Evolutionary conservation across 345 rosid genomes (phyloP).

Genomic region (Eucalyptus cloeziana): DNA sequence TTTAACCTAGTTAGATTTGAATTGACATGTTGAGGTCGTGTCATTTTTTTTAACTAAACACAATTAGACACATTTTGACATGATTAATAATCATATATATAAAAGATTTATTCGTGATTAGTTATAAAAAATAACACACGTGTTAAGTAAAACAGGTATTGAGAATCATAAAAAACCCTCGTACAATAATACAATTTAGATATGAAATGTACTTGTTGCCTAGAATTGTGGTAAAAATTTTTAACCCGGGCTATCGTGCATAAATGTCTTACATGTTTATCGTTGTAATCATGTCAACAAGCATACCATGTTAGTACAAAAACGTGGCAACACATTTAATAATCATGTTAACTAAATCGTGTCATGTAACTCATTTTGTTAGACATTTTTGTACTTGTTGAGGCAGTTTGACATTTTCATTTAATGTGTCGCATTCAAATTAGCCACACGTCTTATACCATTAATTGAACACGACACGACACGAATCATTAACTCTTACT

Average conservation of each 20-base stretch:
- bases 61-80: neutral
- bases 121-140: neutral
- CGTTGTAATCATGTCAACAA: neutral
- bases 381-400: neutral
- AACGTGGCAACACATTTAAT: neutral
- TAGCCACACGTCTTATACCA: accelerated
- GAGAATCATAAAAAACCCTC: neutral
- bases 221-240: neutral
- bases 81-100: neutral
- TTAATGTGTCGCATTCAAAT: neutral
- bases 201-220: neutral
- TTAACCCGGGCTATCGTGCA: neutral
- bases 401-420: neutral
- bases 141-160: neutral
- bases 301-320: neutral
- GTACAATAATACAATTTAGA: neutral
- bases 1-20: neutral
- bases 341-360: neutral
- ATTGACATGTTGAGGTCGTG: neutral
- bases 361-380: neutral
- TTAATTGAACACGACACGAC: accelerated
- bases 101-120: neutral
- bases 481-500: neutral
- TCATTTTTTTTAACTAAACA: neutral
- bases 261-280: neutral